Evolutionary conservation across 2,329 filamentous ascomycete species (phyloP).

Genomic region (Cladosporium sp.): DNA sequence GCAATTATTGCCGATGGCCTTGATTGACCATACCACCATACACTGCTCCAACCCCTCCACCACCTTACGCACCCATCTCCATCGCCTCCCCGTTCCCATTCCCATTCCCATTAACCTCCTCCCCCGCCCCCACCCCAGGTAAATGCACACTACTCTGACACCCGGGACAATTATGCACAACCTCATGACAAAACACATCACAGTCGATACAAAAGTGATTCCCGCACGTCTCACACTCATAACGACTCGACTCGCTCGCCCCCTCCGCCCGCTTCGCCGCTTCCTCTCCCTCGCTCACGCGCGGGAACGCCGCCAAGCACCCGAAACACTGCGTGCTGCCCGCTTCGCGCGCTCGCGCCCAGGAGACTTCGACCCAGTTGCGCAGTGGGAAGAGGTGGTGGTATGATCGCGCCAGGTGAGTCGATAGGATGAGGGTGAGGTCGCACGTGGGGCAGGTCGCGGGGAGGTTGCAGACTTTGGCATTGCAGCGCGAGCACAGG

Average conservation of each 20-base stretch:
- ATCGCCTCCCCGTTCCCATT: conserved; percentile 3
- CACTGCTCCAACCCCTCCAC: too few species aligned
- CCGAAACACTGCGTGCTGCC: conserved; percentile 63
- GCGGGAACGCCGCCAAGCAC: conserved; percentile 70
- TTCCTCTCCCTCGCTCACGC: conserved; percentile 18
- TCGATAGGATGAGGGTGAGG: conserved; percentile 89
- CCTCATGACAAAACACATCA: conserved; percentile 90
- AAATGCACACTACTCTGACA: conserved; percentile 55
- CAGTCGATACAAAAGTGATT: conserved; percentile 98
- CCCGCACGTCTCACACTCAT: conserved; percentile 81
- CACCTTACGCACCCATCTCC: conserved; percentile 1
- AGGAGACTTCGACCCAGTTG: conserved; percentile 88
- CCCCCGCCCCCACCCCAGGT: conserved; percentile 18
- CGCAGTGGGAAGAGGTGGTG: conserved; percentile 86
- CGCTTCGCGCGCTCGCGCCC: conserved; percentile 60
- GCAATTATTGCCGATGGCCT: too few species aligned
- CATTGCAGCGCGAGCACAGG: conserved; percentile 79
- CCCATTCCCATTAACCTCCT: too few species aligned
- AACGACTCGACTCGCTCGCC: conserved; percentile 80
- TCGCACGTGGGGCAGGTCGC: conserved; percentile 88
- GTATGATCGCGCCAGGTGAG: conserved; percentile 87
- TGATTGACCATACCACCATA: too few species aligned
- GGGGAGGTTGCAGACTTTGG: conserved; percentile 85
- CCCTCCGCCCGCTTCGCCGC: conserved; percentile 34
- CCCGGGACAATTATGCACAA: conserved; percentile 92